These are phyloP conservation scores for Daldinia loculata DNA, from an alignment of 495 filamentous ascomycete genomes.

Conservation along the genomic window DNA sequence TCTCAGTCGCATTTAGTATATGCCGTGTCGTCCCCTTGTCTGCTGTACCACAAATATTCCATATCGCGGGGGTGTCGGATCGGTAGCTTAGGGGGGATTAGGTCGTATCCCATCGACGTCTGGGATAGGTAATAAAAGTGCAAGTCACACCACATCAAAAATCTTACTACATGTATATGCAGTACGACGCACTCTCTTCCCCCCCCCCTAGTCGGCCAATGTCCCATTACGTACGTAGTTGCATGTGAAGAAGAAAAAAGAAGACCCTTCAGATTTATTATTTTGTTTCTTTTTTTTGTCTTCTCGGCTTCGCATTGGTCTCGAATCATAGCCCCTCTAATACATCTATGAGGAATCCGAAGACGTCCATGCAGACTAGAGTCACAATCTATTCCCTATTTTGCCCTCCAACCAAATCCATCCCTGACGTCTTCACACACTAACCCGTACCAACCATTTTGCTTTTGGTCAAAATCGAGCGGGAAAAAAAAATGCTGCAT, in stretches of 20 bases:
- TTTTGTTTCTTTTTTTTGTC: conserved; percentile 11
- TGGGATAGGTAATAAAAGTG: conserved; percentile 38
- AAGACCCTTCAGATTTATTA: conserved; percentile 24
- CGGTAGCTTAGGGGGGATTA: conserved; percentile 35
- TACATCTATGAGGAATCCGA: conserved; percentile 45
- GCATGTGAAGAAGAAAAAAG: conserved; percentile 36
- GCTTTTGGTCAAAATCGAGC: conserved; percentile 36
- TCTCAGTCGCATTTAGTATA: conserved; percentile 41
- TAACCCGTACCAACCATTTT: conserved; percentile 38
- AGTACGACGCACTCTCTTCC: conserved; percentile 28
- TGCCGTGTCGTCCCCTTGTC: conserved; percentile 37
- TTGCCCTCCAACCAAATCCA: conserved; percentile 40
- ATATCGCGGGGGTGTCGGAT: conserved; percentile 42
- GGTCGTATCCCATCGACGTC: conserved; percentile 36
- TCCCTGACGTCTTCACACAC: conserved; percentile 29
- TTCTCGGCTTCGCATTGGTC: conserved; percentile 39
- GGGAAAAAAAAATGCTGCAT: conserved; percentile 37
- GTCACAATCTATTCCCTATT: conserved; percentile 44
- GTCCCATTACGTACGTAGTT: conserved; percentile 34
- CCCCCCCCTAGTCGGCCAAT: conserved; percentile 19
- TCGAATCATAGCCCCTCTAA: conserved; percentile 43
- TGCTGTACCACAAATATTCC: conserved; percentile 29
- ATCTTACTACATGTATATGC: conserved; percentile 42
- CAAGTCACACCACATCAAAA: conserved; percentile 38
- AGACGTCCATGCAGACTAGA: conserved; percentile 46